Conservation (phyloP, 192 early-diverging fungal genomes). For the Entomortierella beljakovae region DNA sequence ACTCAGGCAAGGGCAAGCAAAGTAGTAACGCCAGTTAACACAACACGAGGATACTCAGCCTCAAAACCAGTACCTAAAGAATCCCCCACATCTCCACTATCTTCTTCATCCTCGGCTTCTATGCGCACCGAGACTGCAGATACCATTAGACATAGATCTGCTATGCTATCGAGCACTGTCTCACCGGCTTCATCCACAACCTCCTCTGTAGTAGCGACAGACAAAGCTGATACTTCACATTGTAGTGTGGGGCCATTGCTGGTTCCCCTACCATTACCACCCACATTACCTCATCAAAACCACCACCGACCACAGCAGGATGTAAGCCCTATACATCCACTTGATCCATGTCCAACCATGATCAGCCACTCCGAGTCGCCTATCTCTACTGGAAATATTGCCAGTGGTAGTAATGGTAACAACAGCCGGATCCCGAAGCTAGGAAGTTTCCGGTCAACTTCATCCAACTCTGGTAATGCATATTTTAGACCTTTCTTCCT, state of each 20-base stretch:
- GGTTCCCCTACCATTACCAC: neutral
- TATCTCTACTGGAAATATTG: neutral
- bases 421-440: slow-evolving; percentile 22
- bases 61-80: neutral
- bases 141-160: neutral
- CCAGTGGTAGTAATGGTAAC: neutral
- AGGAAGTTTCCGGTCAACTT: slow-evolving; percentile 4
- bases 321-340: slow-evolving; percentile 31
- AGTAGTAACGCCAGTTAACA: slow-evolving; percentile 7
- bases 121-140: slow-evolving; percentile 10
- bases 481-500: neutral
- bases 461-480: slow-evolving; percentile 10
- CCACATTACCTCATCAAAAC: neutral
- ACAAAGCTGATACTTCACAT: slow-evolving; percentile 4
- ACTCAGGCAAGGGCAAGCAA: neutral
- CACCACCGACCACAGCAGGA: neutral
- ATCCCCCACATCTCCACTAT: slow-evolving; percentile 26
- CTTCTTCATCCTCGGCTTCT: slow-evolving; percentile 29
- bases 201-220: slow-evolving; percentile 10
- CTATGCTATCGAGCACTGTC: slow-evolving; percentile 11
- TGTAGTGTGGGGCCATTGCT: neutral
- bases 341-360: slow-evolving; percentile 15
- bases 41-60: neutral
- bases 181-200: slow-evolving; percentile 32
- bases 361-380: neutral